These are phyloP conservation scores for Gossypium arboreum DNA, from an alignment of 345 rosid species.

Conservation along the genomic window DNA sequence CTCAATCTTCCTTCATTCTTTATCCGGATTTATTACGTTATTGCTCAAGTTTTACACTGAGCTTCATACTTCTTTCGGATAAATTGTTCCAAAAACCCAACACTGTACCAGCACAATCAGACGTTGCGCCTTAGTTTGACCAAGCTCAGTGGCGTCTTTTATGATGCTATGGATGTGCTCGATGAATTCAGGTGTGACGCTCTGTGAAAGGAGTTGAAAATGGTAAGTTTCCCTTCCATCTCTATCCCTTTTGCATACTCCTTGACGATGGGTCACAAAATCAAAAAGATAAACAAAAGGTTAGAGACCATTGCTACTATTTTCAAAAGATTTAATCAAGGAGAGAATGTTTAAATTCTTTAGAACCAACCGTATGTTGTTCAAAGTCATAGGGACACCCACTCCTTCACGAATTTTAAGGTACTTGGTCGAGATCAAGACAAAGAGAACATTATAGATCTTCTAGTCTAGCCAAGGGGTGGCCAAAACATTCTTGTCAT, in stretches of 20 bases:
- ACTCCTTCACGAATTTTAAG: background rate
- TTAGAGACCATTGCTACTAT: background rate
- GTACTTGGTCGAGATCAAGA: background rate
- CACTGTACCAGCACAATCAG: too few relatives aligned
- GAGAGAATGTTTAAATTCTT: background rate
- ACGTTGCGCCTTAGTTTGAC: background rate
- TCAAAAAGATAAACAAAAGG: background rate
- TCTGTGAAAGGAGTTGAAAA: background rate
- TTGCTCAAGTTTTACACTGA: too few relatives aligned
- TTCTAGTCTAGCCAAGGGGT: background rate
- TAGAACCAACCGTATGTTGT: background rate
- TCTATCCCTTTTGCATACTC: background rate
- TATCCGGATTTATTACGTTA: too few relatives aligned
- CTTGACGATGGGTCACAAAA: background rate
- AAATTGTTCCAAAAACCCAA: too few relatives aligned
- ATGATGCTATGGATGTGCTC: background rate
- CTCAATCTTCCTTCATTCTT: too few relatives aligned
- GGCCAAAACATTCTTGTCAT: background rate
- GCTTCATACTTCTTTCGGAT: too few relatives aligned
- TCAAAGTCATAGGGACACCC: background rate
- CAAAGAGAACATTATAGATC: background rate
- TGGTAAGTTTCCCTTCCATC: background rate
- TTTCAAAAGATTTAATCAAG: background rate
- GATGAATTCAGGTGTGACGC: background rate
- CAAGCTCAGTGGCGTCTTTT: background rate